These are phyloP conservation scores for Austroboletus niveus DNA, from an alignment of 1,284 basidiomycete genomes.

Conservation along the genomic window DNA sequence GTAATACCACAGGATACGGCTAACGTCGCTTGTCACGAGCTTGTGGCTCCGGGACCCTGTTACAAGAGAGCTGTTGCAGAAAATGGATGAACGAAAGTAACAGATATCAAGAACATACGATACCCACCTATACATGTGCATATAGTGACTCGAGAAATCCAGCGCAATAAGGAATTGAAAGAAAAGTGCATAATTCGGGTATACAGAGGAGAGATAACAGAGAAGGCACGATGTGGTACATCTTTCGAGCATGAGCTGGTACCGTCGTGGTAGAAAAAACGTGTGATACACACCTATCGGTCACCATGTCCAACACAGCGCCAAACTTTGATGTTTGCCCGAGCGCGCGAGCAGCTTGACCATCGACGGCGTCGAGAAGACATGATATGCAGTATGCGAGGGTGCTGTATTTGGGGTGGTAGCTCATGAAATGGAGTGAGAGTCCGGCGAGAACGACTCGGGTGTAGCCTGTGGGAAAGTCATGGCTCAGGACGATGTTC, in stretches of 20 bases:
- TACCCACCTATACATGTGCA: constrained; percentile 98
- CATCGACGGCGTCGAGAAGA: constrained; percentile 94
- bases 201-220: constrained; percentile 90
- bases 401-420: constrained; percentile 92
- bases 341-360: constrained; percentile 87
- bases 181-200: constrained; percentile 77
- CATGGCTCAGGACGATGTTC: constrained; percentile 2
- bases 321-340: constrained; percentile 96
- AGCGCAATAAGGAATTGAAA: constrained; percentile 97
- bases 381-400: constrained; percentile 91
- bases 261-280: background rate
- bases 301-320: constrained; percentile 99
- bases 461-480: constrained; percentile 68
- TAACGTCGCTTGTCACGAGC: constrained; percentile 86
- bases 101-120: background rate
- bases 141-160: constrained; percentile 98
- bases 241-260: constrained; percentile 40
- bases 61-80: constrained; percentile 72
- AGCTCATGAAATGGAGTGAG: constrained; percentile 92
- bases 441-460: constrained; percentile 90
- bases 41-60: constrained; percentile 96
- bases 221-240: constrained; percentile 96
- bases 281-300: constrained; percentile 72
- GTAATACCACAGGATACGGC: constrained; percentile 88
- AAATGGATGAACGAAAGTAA: constrained; percentile 4